Evolutionary conservation across 352 stramenopile genomes (phyloP), one percentile per base, ranked within the genome.

Genomic region (Saprolegnia diclina): DNA sequence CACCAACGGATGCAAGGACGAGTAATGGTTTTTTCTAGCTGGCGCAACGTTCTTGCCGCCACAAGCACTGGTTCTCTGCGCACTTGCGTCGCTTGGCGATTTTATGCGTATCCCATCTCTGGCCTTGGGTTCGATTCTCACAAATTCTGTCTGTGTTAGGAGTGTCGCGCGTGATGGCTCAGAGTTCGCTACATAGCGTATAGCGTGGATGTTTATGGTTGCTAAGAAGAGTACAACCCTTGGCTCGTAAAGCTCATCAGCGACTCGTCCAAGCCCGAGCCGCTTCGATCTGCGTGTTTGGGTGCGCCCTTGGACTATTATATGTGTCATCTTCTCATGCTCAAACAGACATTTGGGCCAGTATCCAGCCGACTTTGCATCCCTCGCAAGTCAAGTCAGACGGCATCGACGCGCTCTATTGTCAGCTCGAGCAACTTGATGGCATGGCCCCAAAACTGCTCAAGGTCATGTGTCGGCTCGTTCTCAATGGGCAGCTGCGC

Each of bases 281-380:
- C 13, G 4, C 13, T 59, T 59, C 52, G 52, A 7, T 42, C 24
- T 42, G 52, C 52, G 19, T 59, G 52, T 11, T 24, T 59, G 35
- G 52, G 52, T 59, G n/a, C 35, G 16, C 3, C 13, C 24, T 59
- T 16, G n/a, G 2, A 5, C 46, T 54, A 54, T 54, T 5, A 5
- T 6, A 29, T 5, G 46, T 5, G 46, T 54, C n/a, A 5, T n/a
- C 24, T 29, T 54, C n/a, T 54, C 46, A 29, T 29, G 24, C n/a
- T 54, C 24, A 29, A 54, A 42, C 35, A 59, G 52, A 59, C 16
- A 59, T 59, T 21, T 59, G 52, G 52, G 52, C 52, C 24, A 59
- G 52, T 9, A 59, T 59, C 35, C 52, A 26, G 52, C 52, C 52
- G 1, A 26, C n/a, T 4, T n/a, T 59, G 24, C 52, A 59, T 35